Base-by-base conservation (phyloP, 371 early-diverging fungal genomes). In the Haplosporangium sp. region DNA sequence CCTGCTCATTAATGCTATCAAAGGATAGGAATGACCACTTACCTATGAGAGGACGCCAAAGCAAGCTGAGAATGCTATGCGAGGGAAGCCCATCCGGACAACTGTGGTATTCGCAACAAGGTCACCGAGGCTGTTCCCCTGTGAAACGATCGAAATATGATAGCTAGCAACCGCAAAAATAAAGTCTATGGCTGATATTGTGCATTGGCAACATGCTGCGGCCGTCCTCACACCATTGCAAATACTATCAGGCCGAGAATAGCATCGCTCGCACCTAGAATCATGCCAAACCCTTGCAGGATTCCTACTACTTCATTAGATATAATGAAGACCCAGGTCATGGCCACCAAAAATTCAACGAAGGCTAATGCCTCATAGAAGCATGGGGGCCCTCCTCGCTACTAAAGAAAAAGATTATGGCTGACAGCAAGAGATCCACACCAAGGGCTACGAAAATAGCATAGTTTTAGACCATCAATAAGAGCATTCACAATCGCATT, bases 11-110 rank as follows among this genome's bases (percentile, higher is more conserved):
- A 6, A 41, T 23, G 45, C 40, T 16, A 45, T 14, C n/a, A 57
- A 57, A 10, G 11, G 20, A 46, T 40, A 5, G n/a, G 12, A 53
- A 3, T 23, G 18, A 5, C n/a, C 38, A 83, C 84, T 79, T 86
- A 91, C 90, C 93, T 18, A 95, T 74, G 88, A 95, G 86, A 8
- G 95, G 95, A 3, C 91, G n/a, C 94, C 94, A 80, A 93, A 94
- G 65, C 94, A 94, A 2, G 95, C 95, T 37, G 91, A 88, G 64
- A 95, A 85, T 0, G 93, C 95, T 95, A 95, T 95, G 67, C 87
- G 85, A 2, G 95, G 94, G 64, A 87, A 93, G 1, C 95, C 95
- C 89, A 93, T 87, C 55, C 82, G 86, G 8, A 94, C 93, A 64
- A 95, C 89, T 14, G 95, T 90, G 38, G 94, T 83, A 62, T 95